Evolutionary conservation across 73 alveolate genomes (phyloP).

Genomic region (Paramecium pentaurelia): DNA sequence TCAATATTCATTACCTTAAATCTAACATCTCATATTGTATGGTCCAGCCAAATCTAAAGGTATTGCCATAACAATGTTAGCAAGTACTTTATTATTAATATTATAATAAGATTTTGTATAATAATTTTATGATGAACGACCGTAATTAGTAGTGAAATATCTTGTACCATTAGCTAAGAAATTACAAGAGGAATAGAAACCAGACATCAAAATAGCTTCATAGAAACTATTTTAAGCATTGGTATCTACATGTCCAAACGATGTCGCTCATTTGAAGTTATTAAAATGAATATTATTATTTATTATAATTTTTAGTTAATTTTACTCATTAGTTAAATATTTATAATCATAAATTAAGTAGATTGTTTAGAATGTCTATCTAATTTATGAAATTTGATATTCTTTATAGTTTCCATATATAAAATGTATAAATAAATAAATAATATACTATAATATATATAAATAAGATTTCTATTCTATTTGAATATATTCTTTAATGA

Average conservation of each 20-base stretch:
- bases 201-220: conserved; percentile 28
- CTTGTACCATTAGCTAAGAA: conserved; percentile 34
- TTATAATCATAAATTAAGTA: background rate
- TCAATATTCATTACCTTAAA: conserved; percentile 5
- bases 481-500: no score
- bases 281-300: background rate
- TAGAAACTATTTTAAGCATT: background rate
- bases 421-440: no score
- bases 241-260: conserved; percentile 22
- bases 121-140: conserved; percentile 15
- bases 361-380: no score
- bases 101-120: background rate
- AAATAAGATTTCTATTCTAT: no score
- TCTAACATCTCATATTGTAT: background rate
- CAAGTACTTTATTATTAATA: background rate
- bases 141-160: conserved; percentile 20
- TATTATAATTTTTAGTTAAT: background rate
- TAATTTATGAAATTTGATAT: no score
- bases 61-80: conserved; percentile 39
- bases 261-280: conserved; percentile 26
- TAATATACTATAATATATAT: no score
- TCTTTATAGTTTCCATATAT: no score
- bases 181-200: conserved; percentile 29
- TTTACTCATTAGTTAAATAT: background rate
- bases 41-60: conserved; percentile 45